Conservation (phyloP, 805 yeast species). For the Candida morakotiae region DNA sequence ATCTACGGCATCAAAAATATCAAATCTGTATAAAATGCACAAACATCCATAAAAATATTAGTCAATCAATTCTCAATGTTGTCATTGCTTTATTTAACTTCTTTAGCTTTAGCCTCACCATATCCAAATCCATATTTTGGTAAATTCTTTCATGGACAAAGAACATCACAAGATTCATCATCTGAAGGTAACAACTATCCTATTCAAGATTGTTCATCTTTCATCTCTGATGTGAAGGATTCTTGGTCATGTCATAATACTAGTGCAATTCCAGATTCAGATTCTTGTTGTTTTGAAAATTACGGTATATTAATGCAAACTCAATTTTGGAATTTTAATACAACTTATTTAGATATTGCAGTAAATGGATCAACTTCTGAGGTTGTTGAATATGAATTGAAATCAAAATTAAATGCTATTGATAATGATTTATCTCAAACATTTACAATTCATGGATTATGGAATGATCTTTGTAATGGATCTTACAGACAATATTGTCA, state of each 20-base stretch:
- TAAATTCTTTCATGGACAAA: slow-evolving; percentile 7
- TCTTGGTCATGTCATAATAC: slow-evolving; percentile 12
- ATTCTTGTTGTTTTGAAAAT: slow-evolving; percentile 43
- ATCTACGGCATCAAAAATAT: neutral
- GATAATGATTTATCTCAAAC: slow-evolving; percentile 10
- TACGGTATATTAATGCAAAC: slow-evolving; percentile 39
- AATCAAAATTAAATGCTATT: slow-evolving; percentile 1
- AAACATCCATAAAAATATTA: too few relatives aligned
- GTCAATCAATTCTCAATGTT: too few relatives aligned
- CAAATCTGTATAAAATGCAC: too few relatives aligned
- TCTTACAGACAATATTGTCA: slow-evolving; percentile 35
- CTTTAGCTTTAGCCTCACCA: slow-evolving; percentile 5
- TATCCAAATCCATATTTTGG: slow-evolving; percentile 8
- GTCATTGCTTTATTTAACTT: neutral
- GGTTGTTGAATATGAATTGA: slow-evolving; percentile 2
- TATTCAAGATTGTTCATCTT: slow-evolving; percentile 3
- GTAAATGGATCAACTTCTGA: slow-evolving; percentile 9
- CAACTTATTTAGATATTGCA: slow-evolving; percentile 15
- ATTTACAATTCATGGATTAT: slow-evolving; percentile 42
- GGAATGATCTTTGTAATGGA: slow-evolving; percentile 43
- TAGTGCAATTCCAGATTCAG: slow-evolving; percentile 42
- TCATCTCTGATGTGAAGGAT: slow-evolving; percentile 1
- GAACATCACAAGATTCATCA: slow-evolving; percentile 7
- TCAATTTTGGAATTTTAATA: slow-evolving; percentile 33
- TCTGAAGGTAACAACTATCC: slow-evolving; percentile 6